Evolutionary conservation across 495 filamentous ascomycete species (phyloP), one percentile per base, ranked within the genome.

Genomic region (Aspergillus taichungensis): DNA sequence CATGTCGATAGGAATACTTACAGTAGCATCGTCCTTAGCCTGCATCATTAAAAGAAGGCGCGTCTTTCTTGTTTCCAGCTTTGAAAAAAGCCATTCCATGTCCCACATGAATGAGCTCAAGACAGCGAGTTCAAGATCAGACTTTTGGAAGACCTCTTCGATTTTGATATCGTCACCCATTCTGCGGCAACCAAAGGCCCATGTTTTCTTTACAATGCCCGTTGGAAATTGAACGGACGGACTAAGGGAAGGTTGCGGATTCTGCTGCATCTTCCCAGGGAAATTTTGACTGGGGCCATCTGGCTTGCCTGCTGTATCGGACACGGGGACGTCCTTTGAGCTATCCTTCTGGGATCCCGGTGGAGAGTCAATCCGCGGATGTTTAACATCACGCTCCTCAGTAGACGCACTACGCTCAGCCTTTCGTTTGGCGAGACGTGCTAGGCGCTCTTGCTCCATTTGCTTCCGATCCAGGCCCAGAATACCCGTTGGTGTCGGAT

Each of bases 21-120:
- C 76, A 43, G 73, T 72, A 1, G 61, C 53, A 40, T 79, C 73
- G 39, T 73, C 69, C 47, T 84, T 83, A 7, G 78, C 83, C 47
- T 84, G 80, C 72, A 88, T 79, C 1, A 88, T 68, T 34, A 86
- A 65, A 12, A 85, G 54, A n/a, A 86, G 69, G 13, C 77, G 76
- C 0, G 82, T 82, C 6, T 49, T 64, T 5, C 42, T 53, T 0
- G 60, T 53, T 29, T 82, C 64, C 6, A 87, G 46, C 54, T 88
- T 88, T 0, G 55, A 57, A 8, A 80, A 70, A 4, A 88, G 46
- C 86, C 86, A 90, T 8, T 80, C 72, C 12, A 80, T 73, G 53
- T 96, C 85, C 82, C 87, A 89, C 53, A 91, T 76, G 47, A 84
- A 98, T 2, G 91, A 84, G 50, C 88, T 92, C 3, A 98, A 63